phyloP scores from a whole-genome alignment of 2,329 filamentous ascomycete genomes.

The Didymella sp. region DNA sequence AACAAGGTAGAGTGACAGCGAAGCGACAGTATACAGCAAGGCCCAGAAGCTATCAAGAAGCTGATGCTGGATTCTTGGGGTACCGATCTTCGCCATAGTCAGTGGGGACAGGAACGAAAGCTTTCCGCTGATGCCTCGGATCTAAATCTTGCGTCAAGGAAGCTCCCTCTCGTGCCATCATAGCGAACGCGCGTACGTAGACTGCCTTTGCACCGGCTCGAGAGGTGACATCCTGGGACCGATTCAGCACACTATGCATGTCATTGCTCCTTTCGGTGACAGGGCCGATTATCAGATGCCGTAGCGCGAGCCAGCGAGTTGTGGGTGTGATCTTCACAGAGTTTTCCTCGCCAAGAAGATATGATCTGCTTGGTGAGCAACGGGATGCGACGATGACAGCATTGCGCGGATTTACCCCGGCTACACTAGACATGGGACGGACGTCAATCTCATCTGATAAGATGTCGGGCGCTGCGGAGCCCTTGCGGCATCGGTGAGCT shows the following conservation, averaged over 20 bases:
- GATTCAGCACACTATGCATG: conserved; percentile 11
- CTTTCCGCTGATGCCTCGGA: conserved; percentile 46
- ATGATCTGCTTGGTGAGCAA: conserved; percentile 26
- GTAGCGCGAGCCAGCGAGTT: conserved; percentile 6
- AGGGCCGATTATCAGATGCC: conserved; percentile 25
- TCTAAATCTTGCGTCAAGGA: conserved; percentile 31
- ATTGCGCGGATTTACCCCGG: conserved; percentile 19
- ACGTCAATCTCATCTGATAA: conserved; percentile 40
- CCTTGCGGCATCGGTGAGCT: conserved; percentile 28
- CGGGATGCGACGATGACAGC: conserved; percentile 20
- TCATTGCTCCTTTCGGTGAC: conserved; percentile 26
- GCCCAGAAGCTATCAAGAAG: conserved; percentile 29
- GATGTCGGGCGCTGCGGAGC: conserved; percentile 16
- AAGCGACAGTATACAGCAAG: conserved; percentile 29
- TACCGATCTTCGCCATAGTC: conserved; percentile 22
- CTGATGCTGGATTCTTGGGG: conserved; percentile 16
- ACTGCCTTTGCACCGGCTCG: conserved; percentile 9
- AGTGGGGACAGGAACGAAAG: conserved; percentile 14
- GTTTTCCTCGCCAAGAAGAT: conserved; percentile 18
- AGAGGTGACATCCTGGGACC: conserved; percentile 19
- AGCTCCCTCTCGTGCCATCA: conserved; percentile 15
- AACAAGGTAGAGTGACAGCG: conserved; percentile 22
- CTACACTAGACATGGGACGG: conserved; percentile 15
- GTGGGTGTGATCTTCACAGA: conserved; percentile 22
- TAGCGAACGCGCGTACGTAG: conserved; percentile 11